Evolutionary conservation across 768 basidiomycete species (phyloP).

Genomic region (Phlebiopsis flavidoalba): DNA sequence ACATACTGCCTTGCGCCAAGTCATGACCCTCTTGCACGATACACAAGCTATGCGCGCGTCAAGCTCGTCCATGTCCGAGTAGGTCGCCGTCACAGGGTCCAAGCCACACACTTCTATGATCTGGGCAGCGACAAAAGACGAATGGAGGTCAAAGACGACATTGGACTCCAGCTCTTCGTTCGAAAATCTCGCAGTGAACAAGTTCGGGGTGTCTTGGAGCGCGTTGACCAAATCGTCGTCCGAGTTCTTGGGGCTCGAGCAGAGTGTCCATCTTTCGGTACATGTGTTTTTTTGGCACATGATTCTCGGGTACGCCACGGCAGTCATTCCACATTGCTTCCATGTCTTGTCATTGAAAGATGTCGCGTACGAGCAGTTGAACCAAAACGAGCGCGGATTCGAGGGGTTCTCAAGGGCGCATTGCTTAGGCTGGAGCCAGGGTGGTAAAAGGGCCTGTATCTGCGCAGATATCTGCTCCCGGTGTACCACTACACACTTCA

Average conservation of each 20-base stretch:
- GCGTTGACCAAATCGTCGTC: conserved; percentile 2
- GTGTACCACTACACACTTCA: neutral
- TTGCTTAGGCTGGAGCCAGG: neutral
- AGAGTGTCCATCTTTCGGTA: too few relatives aligned
- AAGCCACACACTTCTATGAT: neutral
- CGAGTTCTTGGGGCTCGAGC: neutral
- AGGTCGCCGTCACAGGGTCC: neutral
- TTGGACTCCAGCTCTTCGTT: neutral
- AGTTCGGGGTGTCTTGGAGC: neutral
- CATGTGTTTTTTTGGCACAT: neutral
- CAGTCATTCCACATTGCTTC: neutral
- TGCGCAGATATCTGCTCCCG: neutral
- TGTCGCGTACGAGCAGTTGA: neutral
- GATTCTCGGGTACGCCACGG: neutral
- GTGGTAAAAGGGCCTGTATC: neutral
- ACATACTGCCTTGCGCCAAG: neutral
- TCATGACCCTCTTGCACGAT: neutral
- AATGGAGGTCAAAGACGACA: neutral
- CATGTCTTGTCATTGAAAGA: neutral
- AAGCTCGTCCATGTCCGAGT: neutral
- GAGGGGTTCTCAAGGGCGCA: neutral
- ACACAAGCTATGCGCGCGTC: conserved; percentile 4
- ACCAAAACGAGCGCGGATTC: neutral
- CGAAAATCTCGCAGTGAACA: neutral
- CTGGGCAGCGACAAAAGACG: neutral